These are phyloP conservation scores for Epicoccum nigrum DNA, from an alignment of 2,329 filamentous ascomycete species.

Conservation along the genomic window DNA sequence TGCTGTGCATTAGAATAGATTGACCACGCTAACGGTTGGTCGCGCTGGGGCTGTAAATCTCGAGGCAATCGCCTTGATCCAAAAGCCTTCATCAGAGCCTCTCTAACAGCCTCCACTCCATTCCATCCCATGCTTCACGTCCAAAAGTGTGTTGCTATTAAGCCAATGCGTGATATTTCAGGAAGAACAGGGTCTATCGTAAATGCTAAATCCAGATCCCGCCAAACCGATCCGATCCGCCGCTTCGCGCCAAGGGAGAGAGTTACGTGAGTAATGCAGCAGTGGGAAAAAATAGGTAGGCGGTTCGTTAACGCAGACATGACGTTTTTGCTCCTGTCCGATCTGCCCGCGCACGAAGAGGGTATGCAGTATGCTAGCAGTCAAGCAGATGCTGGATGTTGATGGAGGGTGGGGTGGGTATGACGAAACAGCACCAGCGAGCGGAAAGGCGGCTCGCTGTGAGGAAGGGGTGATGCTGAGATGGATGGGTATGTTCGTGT, in stretches of 20 bases:
- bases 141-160: neutral
- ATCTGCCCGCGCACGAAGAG: constrained; percentile 24
- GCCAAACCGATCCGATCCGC: too few relatives aligned
- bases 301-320: constrained; percentile 21
- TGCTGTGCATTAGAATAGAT: too few relatives aligned
- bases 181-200: constrained; percentile 38
- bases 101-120: too few relatives aligned
- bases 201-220: constrained; percentile 34
- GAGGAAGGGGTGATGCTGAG: constrained; percentile 14
- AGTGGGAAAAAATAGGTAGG: too few relatives aligned
- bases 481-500: constrained; percentile 13
- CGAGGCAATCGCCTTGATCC: too few relatives aligned
- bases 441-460: constrained; percentile 5
- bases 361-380: constrained; percentile 28
- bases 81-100: too few relatives aligned
- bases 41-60: too few relatives aligned
- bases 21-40: too few relatives aligned
- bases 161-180: constrained; percentile 25
- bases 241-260: constrained; percentile 45
- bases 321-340: constrained; percentile 22
- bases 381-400: constrained; percentile 27
- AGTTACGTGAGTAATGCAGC: constrained; percentile 33
- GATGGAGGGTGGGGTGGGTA: too few relatives aligned
- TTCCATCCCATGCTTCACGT: too few relatives aligned
- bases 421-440: constrained; percentile 13